Conservation (phyloP, 208 protist species). For the Herpetomonas tarakana region DNA sequence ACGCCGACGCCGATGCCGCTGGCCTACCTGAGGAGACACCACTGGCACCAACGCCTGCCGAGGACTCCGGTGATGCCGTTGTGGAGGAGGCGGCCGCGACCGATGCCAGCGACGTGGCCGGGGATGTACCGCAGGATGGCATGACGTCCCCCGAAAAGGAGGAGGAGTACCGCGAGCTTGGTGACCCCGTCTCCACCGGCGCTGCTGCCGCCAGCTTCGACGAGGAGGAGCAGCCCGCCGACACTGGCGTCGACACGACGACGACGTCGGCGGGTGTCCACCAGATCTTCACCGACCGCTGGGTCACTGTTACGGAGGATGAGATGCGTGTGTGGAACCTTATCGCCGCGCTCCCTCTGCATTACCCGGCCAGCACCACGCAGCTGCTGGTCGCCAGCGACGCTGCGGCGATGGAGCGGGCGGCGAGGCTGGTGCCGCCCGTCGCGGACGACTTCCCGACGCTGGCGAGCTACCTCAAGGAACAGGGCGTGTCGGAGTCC, state of each 20-base stretch:
- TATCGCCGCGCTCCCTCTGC: slow-evolving; percentile 46
- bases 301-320: slow-evolving; percentile 53
- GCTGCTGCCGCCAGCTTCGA: background rate
- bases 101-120: background rate
- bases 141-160: background rate
- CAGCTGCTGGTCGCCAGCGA: slow-evolving; percentile 30
- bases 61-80: background rate
- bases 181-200: background rate
- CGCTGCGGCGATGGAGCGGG: slow-evolving; percentile 15
- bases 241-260: background rate
- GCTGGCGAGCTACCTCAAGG: slow-evolving; percentile 35
- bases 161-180: too few relatives aligned
- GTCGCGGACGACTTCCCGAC: slow-evolving; percentile 31
- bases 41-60: too few relatives aligned
- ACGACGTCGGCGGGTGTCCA: slow-evolving; percentile 9
- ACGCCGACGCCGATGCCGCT: background rate
- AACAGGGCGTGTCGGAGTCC: slow-evolving; percentile 22
- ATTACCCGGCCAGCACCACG: slow-evolving; percentile 38
- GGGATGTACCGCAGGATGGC: too few relatives aligned
- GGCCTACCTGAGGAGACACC: background rate
- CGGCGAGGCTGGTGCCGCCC: slow-evolving; percentile 9
- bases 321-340: slow-evolving; percentile 65
- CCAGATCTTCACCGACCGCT: slow-evolving; percentile 49
- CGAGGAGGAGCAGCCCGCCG: background rate
- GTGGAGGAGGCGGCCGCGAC: background rate